Conservation (phyloP, 345 rosid genomes). For the Citrus cavaleriei region DNA sequence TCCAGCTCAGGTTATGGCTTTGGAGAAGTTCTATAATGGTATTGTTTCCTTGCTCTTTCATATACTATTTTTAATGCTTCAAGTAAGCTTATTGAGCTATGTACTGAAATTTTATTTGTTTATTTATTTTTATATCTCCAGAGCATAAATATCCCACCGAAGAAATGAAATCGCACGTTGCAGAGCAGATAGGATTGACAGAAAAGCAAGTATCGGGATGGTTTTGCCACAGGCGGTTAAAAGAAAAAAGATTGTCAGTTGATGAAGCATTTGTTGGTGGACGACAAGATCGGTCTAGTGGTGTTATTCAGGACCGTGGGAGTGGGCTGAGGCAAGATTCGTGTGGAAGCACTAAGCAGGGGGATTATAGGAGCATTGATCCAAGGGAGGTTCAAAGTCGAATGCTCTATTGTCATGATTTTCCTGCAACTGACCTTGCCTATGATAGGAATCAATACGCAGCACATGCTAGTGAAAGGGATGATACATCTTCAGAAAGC, state of each 20-base stretch:
- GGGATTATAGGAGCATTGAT: slow-evolving; percentile 51
- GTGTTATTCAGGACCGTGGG: slow-evolving; percentile 76
- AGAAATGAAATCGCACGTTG: slow-evolving; percentile 71
- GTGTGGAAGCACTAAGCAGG: slow-evolving; percentile 91
- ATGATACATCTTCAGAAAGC: slow-evolving; percentile 74
- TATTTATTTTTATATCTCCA: slow-evolving; percentile 17
- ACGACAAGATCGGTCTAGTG: slow-evolving; percentile 79
- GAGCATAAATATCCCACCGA: slow-evolving; percentile 80
- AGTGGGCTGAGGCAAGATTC: slow-evolving; percentile 90
- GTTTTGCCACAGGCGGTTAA: slow-evolving; percentile 97
- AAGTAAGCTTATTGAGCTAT: not conserved
- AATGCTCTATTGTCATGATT: slow-evolving; percentile 44
- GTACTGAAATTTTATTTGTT: slow-evolving; percentile 1
- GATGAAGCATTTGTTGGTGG: slow-evolving; percentile 56
- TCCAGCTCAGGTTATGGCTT: slow-evolving; percentile 63
- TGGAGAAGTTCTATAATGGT: slow-evolving; percentile 84
- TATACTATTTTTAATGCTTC: slow-evolving; percentile 16
- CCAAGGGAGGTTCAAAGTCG: slow-evolving; percentile 85
- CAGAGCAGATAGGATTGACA: slow-evolving; percentile 70
- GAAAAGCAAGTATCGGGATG: slow-evolving; percentile 96
- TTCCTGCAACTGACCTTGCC: slow-evolving; percentile 34
- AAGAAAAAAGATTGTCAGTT: slow-evolving; percentile 63
- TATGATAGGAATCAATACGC: slow-evolving; percentile 33
- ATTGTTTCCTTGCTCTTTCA: slow-evolving; percentile 13
- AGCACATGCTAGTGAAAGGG: slow-evolving; percentile 43